Evolutionary conservation across 2,329 filamentous ascomycete species (phyloP).

Genomic region (Thermothelomyces thermophilus): DNA sequence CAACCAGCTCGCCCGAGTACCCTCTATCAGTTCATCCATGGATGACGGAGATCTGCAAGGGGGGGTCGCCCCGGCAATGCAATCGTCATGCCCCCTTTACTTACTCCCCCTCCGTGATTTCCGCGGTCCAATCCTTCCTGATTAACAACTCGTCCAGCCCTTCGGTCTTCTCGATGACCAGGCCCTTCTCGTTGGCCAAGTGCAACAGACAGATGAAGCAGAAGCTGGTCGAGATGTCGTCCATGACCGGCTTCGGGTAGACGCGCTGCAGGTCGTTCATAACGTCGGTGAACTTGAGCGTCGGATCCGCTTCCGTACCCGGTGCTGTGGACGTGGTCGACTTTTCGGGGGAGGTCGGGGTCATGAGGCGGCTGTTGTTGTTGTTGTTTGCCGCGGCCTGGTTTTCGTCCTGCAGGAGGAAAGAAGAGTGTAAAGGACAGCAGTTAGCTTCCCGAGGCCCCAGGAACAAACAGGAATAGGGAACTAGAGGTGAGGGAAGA

Average conservation of each 20-base stretch:
- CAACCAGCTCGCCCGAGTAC: neutral
- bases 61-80: neutral
- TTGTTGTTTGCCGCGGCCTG: neutral
- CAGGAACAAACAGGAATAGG: neutral
- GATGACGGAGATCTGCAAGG: neutral
- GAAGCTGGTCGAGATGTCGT: slow-evolving; percentile 86
- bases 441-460: neutral
- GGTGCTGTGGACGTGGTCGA: slow-evolving; percentile 24
- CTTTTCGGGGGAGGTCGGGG: slow-evolving; percentile 24
- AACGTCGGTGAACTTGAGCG: slow-evolving; percentile 79
- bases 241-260: slow-evolving; percentile 79
- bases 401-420: neutral
- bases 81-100: neutral
- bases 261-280: slow-evolving; percentile 84
- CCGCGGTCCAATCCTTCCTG: slow-evolving; percentile 55
- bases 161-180: slow-evolving; percentile 62
- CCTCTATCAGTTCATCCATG: neutral
- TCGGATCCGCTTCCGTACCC: slow-evolving; percentile 35
- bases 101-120: slow-evolving; percentile 39
- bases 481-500: neutral
- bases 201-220: slow-evolving; percentile 94
- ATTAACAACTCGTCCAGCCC: slow-evolving; percentile 55
- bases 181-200: slow-evolving; percentile 85
- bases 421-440: neutral
- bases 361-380: slow-evolving; percentile 9